Evolutionary conservation across 129 eudicot genomes (phyloP), one percentile per base, ranked within the genome.

Genomic region (Escallonia rubra): DNA sequence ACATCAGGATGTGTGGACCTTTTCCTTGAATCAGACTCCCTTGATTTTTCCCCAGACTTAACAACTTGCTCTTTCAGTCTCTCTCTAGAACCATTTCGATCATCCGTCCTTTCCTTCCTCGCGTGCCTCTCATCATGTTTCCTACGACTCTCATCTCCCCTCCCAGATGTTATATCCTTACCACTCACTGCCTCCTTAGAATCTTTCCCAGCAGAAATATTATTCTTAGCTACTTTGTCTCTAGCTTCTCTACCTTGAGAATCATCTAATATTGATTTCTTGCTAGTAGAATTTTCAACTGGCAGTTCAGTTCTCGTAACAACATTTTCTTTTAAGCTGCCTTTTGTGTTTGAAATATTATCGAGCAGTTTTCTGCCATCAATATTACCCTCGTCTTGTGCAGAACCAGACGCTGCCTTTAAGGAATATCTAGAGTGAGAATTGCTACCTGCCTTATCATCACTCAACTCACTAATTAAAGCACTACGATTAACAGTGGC

Each of bases 21-120:
- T 75, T 77, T 84, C 73, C 79, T 84, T 39, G 90, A 86, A 66
- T 86, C 90, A 48, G 78, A 56, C 8, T 76, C 84, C 74, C 68
- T 79, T 12, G 64, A 66, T 70, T 72, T 83, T 56, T 83, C 87
- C 44, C 45, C 78, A 74, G 57, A 69, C 70, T 74, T 78, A 10
- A 49, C 2, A 53, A 67, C 75, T 62, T 64, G 80, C 61, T 81
- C 90, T 59, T 86, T 86, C 48, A 14, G 43, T 76, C 63, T 89
- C 48, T 79, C 96, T 79, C 77, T 89, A 14, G 62, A 73, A 53
- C 80, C 84, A 76, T 76, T 74, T 57, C 41, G 72, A 55, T 80
- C 86, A 53, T 77, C 81, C 12, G 51, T 60, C 63, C 72, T 89
- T 58, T 50, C 82, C 48, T 75, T 78, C 78, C 67, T 84, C 38